Evolutionary conservation across 2,329 filamentous ascomycete genomes (phyloP).

Genomic region (Mycosphaerella sp.): DNA sequence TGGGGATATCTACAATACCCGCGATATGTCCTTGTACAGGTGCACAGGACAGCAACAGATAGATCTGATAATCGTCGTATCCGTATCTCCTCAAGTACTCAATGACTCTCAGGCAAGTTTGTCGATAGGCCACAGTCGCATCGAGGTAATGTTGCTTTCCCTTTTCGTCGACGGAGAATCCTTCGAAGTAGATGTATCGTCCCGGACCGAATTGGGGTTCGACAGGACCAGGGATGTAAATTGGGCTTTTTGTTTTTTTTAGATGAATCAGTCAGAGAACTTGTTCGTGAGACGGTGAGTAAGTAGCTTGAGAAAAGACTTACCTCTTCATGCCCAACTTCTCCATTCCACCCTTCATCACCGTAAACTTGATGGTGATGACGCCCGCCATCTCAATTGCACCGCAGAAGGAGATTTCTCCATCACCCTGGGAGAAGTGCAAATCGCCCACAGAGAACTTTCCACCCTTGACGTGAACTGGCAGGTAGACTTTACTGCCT

Average conservation of each 20-base stretch:
- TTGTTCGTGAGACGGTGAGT: neutral
- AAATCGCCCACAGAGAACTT: conserved; percentile 83
- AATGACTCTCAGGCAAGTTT: conserved; percentile 69
- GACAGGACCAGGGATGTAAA: conserved; percentile 80
- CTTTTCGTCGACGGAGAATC: conserved; percentile 80
- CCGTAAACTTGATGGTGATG: conserved; percentile 83
- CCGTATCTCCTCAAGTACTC: conserved; percentile 67
- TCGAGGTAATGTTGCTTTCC: conserved; percentile 89
- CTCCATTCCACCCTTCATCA: conserved; percentile 73
- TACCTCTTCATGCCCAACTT: conserved; percentile 62
- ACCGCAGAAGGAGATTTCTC: conserved; percentile 68
- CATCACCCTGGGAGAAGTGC: conserved; percentile 71
- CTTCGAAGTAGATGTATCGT: conserved; percentile 77
- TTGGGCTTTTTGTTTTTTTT: conserved; percentile 48
- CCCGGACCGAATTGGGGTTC: conserved; percentile 83
- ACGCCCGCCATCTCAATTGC: conserved; percentile 92
- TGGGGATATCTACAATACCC: conserved; percentile 67
- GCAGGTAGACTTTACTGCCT: conserved; percentile 76
- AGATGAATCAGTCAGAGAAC: neutral
- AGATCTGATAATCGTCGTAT: conserved; percentile 70
- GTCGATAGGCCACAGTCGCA: conserved; percentile 76
- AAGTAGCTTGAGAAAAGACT: neutral
- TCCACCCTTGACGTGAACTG: conserved; percentile 77
- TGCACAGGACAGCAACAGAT: conserved; percentile 76
- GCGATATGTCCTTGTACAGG: conserved; percentile 84